Conservation (phyloP, 176 grass and related monocot species). For the Carex cristatella region DNA sequence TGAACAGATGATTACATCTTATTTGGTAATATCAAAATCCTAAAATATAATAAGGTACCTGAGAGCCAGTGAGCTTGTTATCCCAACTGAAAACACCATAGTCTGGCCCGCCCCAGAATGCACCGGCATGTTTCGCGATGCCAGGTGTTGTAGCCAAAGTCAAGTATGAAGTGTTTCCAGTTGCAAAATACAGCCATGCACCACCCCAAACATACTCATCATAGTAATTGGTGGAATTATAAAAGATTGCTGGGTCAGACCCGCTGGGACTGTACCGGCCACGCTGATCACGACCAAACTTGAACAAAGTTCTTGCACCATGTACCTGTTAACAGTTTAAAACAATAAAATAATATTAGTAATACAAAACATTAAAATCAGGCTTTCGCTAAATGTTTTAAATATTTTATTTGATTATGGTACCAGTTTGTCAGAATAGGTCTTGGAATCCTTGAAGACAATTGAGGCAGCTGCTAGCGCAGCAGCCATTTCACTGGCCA, state of each 20-base stretch:
- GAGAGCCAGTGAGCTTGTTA: slow-evolving; percentile 83
- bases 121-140: slow-evolving; percentile 78
- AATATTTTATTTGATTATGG: neutral
- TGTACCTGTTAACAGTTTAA: slow-evolving; percentile 26
- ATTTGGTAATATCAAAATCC: neutral
- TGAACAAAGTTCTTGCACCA: slow-evolving; percentile 73
- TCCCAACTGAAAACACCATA: slow-evolving; percentile 94
- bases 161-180: slow-evolving; percentile 77
- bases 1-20: neutral
- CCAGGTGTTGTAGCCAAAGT: slow-evolving; percentile 62
- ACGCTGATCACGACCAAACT: slow-evolving; percentile 55
- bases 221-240: slow-evolving; percentile 91
- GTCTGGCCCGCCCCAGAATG: slow-evolving; percentile 69
- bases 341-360: neutral
- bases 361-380: neutral
- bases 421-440: slow-evolving; percentile 75
- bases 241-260: slow-evolving; percentile 68
- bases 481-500: slow-evolving; percentile 81
- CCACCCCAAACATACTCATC: slow-evolving; percentile 92
- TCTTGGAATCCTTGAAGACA: slow-evolving; percentile 84
- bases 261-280: slow-evolving; percentile 66
- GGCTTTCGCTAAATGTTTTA: neutral
- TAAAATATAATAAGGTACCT: slow-evolving; percentile 48
- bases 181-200: slow-evolving; percentile 88
- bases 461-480: slow-evolving; percentile 89